A percentile compares a stretch with the other conserved stretches of the same genome.
phyloP scores from a whole-genome alignment of 768 basidiomycete species.

The Cystofilobasidium macerans region DNA sequence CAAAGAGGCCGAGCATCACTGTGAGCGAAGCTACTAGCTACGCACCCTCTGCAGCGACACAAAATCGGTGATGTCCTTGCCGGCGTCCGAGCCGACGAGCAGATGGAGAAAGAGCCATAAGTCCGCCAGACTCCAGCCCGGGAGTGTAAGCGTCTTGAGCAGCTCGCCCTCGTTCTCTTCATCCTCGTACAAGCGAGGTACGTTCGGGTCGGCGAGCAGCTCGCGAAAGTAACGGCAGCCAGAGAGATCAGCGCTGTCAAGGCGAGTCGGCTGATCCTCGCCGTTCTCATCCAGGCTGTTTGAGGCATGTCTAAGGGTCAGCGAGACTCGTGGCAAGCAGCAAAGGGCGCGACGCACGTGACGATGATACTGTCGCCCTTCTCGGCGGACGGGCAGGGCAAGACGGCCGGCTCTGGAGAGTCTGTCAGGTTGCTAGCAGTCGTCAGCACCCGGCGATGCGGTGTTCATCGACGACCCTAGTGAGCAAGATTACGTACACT shows the following conservation, averaged over 20 bases:
- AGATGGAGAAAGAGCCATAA: not conserved
- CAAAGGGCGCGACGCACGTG: not conserved
- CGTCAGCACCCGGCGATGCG: too few species aligned
- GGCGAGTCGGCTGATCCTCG: not conserved
- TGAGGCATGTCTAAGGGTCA: not conserved
- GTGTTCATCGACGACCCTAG: too few species aligned
- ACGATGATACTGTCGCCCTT: not conserved
- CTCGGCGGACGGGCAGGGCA: not conserved
- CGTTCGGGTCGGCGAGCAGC: not conserved
- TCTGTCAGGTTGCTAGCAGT: not conserved
- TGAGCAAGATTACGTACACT: too few species aligned
- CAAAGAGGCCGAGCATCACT: not conserved
- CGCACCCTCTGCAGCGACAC: not conserved
- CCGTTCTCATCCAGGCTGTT: not conserved
- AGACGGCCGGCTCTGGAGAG: not conserved
- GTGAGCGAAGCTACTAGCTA: not conserved
- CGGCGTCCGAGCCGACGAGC: not conserved
- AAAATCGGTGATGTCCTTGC: not conserved
- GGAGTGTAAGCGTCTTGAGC: not conserved
- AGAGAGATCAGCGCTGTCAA: not conserved
- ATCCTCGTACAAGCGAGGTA: not conserved
- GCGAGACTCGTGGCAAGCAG: not conserved
- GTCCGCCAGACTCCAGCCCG: too few species aligned
- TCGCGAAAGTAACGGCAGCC: not conserved
- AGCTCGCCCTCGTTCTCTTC: not conserved